A percentile compares a stretch with the other conserved stretches of the same genome.
These are phyloP conservation scores for Termitomyces sp. DNA, from an alignment of 768 basidiomycete species.

Conservation along the genomic window DNA sequence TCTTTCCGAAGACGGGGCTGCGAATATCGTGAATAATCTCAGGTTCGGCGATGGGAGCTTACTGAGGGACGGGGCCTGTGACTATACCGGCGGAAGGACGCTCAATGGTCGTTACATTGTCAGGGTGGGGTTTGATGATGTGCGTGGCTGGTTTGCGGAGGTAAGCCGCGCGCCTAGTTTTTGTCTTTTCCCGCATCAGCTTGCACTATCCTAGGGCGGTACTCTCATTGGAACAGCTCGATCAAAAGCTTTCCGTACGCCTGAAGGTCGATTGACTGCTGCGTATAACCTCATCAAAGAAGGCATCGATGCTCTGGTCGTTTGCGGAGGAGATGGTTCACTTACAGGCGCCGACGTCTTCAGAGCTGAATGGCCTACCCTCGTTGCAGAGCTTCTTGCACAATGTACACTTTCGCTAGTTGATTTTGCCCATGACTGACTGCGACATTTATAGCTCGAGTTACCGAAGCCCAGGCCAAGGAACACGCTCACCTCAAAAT, in stretches of 20 bases:
- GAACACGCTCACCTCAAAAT: slow-evolving; percentile 84
- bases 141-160: slow-evolving; percentile 90
- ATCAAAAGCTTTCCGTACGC: slow-evolving; percentile 76
- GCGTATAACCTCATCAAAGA: slow-evolving; percentile 91
- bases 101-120: slow-evolving; percentile 93
- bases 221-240: slow-evolving; percentile 94
- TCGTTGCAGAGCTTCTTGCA: slow-evolving; percentile 61
- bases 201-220: slow-evolving; percentile 57
- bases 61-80: slow-evolving; percentile 77
- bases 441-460: slow-evolving; percentile 42
- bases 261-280: slow-evolving; percentile 84
- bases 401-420: slow-evolving; percentile 38
- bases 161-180: slow-evolving; percentile 31
- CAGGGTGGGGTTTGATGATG: slow-evolving; percentile 97
- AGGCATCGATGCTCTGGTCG: slow-evolving; percentile 94
- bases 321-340: slow-evolving; percentile 97
- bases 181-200: background rate
- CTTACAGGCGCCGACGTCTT: slow-evolving; percentile 95
- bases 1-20: slow-evolving; percentile 5
- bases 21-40: slow-evolving; percentile 58
- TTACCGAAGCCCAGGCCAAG: slow-evolving; percentile 68
- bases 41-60: slow-evolving; percentile 80
- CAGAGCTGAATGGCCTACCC: slow-evolving; percentile 89
- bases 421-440: background rate
- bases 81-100: slow-evolving; percentile 59